These are phyloP conservation scores for Xylaria sp. DNA, from an alignment of 2,329 filamentous ascomycete genomes.

Conservation along the genomic window DNA sequence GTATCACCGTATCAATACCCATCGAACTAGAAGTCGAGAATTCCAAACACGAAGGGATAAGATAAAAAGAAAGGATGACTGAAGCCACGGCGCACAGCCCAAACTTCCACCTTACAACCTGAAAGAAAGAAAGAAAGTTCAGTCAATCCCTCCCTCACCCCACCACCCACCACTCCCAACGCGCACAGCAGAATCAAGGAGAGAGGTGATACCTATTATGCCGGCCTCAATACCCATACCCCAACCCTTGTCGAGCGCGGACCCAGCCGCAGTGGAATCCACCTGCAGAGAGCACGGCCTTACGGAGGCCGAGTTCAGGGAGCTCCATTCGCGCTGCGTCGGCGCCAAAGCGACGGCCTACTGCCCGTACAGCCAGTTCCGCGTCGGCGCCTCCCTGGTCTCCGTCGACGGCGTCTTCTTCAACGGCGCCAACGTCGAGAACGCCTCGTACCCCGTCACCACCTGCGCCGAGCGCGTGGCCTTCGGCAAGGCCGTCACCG, in stretches of 20 bases:
- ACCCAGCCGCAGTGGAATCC: conserved; percentile 45
- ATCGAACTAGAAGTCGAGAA: not conserved
- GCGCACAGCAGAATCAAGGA: not conserved
- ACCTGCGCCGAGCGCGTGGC: conserved; percentile 96
- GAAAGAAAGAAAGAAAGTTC: too few relatives aligned
- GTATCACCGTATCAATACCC: not conserved
- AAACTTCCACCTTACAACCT: not conserved
- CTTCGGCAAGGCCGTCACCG: conserved; percentile 79
- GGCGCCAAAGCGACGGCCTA: conserved; percentile 84
- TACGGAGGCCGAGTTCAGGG: conserved; percentile 70
- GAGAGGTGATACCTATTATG: not conserved
- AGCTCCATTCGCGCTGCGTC: conserved; percentile 70
- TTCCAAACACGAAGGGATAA: not conserved
- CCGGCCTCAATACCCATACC: conserved; percentile 14
- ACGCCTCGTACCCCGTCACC: conserved; percentile 92
- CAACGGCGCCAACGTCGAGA: conserved; percentile 90
- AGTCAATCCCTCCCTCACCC: too few relatives aligned
- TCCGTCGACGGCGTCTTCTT: conserved; percentile 63
- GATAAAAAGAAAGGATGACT: conserved; percentile 1
- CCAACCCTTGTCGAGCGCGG: conserved; percentile 45
- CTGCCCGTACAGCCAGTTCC: conserved; percentile 94
- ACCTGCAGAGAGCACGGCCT: conserved; percentile 61
- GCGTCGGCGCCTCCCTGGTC: conserved; percentile 86
- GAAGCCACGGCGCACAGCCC: not conserved
- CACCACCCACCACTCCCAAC: not conserved